Conservation (phyloP, 768 basidiomycete species). For the Ephemerocybe angulata region DNA sequence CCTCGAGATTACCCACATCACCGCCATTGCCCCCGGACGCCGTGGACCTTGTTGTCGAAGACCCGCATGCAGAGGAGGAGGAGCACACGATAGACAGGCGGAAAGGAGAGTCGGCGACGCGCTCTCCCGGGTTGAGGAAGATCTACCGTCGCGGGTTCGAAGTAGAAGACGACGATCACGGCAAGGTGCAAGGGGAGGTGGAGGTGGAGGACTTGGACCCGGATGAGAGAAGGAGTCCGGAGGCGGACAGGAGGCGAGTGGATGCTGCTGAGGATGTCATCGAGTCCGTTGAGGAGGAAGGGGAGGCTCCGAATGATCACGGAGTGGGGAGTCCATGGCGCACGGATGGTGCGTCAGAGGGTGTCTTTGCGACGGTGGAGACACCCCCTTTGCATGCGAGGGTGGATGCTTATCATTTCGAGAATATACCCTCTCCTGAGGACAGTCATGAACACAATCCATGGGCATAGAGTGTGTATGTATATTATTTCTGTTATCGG, state of each 20-base stretch:
- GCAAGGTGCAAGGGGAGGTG: constrained; percentile 29
- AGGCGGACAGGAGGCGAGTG: constrained; percentile 25
- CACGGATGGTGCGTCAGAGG: constrained; percentile 11
- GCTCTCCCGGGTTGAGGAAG: constrained; percentile 41
- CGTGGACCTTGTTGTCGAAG: constrained; percentile 85
- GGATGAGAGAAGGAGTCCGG: constrained; percentile 8
- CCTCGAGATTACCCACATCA: constrained; percentile 14
- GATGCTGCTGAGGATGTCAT: constrained; percentile 41
- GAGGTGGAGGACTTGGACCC: constrained; percentile 38
- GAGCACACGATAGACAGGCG: constrained; percentile 51
- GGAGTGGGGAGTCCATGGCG: background rate
- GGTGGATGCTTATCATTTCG: constrained; percentile 26
- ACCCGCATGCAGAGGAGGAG: constrained; percentile 49
- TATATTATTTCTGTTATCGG: constrained; percentile 13
- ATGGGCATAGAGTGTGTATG: constrained; percentile 41
- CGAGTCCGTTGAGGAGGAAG: constrained; percentile 30
- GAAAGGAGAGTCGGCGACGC: constrained; percentile 57
- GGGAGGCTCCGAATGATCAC: constrained; percentile 14
- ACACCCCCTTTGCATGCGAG: constrained; percentile 49
- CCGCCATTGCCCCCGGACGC: constrained; percentile 63
- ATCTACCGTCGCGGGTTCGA: constrained; percentile 52
- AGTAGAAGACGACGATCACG: constrained; percentile 31
- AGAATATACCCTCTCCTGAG: constrained; percentile 33
- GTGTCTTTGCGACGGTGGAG: constrained; percentile 28
- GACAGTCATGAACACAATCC: constrained; percentile 46